A percentile compares a stretch with the other conserved stretches of the same genome.
phyloP scores from a whole-genome alignment of 495 filamentous ascomycete genomes.

The Friedmanniomyces endolithicus region DNA sequence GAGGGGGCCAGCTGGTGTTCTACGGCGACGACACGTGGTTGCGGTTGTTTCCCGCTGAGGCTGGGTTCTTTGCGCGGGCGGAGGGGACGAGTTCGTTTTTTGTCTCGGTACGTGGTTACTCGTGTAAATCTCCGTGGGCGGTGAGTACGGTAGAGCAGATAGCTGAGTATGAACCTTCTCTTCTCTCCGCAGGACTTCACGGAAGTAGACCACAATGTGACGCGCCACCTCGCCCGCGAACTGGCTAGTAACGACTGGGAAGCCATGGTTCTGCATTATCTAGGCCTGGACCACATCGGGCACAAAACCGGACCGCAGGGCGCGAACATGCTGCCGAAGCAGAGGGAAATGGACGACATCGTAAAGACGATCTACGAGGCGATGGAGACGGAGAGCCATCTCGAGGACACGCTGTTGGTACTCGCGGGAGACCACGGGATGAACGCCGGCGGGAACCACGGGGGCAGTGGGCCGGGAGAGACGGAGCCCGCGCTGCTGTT shows the following conservation, averaged over 20 bases:
- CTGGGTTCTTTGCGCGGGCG: constrained; percentile 59
- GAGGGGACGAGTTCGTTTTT: constrained; percentile 98
- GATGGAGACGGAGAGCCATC: constrained; percentile 53
- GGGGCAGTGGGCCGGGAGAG: constrained; percentile 82
- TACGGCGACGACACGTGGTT: constrained; percentile 98
- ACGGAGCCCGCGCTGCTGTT: constrained; percentile 88
- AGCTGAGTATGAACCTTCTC: constrained; percentile 21
- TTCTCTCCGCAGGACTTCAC: constrained; percentile 69
- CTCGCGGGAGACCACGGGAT: constrained; percentile 94
- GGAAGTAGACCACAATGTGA: constrained; percentile 96
- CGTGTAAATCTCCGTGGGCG: constrained; percentile 12
- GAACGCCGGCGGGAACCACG: constrained; percentile 97
- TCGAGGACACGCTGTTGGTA: constrained; percentile 68
- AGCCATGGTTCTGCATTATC: constrained; percentile 84
- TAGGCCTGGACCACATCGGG: constrained; percentile 94
- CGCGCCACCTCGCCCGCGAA: constrained; percentile 70
- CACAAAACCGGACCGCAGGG: constrained; percentile 89
- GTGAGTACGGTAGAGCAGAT: constrained; percentile 21
- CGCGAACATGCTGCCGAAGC: constrained; percentile 83
- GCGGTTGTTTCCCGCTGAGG: constrained; percentile 73
- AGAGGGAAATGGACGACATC: constrained; percentile 85
- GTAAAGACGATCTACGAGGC: constrained; percentile 63
- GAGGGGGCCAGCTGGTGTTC: constrained; percentile 60
- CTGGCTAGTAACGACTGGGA: constrained; percentile 74
- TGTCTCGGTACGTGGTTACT: constrained; percentile 71